Base-by-base conservation (phyloP, 345 rosid genomes). In the Acer saccharum region DNA sequence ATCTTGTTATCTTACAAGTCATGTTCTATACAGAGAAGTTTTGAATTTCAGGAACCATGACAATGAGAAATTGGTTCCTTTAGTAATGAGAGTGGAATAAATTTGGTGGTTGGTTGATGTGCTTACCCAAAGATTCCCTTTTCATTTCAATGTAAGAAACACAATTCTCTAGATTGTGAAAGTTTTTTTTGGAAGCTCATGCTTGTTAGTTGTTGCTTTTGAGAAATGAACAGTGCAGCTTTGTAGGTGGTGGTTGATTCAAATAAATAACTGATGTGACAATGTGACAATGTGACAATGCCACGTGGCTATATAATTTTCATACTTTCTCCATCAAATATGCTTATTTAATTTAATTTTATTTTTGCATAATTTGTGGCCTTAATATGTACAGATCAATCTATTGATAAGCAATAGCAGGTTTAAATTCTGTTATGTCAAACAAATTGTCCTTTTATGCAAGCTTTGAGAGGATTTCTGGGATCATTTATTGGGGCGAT, bases 101-200 rank as follows among this genome's bases (percentile, higher is more conserved):
- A n/a, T 68, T 8, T 35, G 55, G 35, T 68, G 14, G 71, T 67
- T 43, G 71, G 25, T 68, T 43, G 72, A 17, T 52, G 50, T 27
- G 18, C 10, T 43, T 39, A 20, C 54, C 41, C 10, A 17, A n/a
- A 68, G 13, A 23, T 68, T 9, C 5, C 65, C 4, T 10, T 23
- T 21, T 20, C 27, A 62, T 11, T 62, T 27, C 50, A 23, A 25
- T 62, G 6, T n/a, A 21, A 27, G 27, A 20, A 20, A 61, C 65
- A 20, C 65, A n/a, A 8, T 32, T 32, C 35, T 32, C 35, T 32
- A 32, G 35, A n/a, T 61, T n/a, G 13, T 14, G n/a, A 27, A 27
- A 18, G 13, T 0, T 43, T 35, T 35, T 39, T 35, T 39, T 39
- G 50, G 25, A n/a, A 7, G 46, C n/a, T 66, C 0, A 17, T 35